Evolutionary conservation across 177 flowering plant genomes (phyloP), one percentile per base, ranked within the genome.

Genomic region (Vitis hybrid): DNA sequence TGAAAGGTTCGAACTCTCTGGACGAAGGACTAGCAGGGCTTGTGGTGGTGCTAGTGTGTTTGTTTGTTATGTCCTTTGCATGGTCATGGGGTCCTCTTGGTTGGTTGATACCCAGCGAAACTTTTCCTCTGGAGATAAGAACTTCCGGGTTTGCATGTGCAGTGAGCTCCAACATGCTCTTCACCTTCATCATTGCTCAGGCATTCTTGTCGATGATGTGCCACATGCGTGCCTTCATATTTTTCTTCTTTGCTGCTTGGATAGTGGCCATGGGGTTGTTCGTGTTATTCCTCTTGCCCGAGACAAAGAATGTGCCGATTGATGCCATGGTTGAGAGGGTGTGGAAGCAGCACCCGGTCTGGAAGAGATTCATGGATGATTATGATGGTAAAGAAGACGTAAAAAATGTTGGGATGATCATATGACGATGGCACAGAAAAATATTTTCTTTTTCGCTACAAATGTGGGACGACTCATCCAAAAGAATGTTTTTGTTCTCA

Each of bases 151-250:
- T 21, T 21, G 21, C 21, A 21, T 21, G 21, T 21, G 21, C 21
- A 21, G 21, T 21, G 21, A 21, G 21, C 21, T 21, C 79, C n/a
- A 90, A 90, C 86, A 83, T 88, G 88, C 63, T 85, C 52, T 82
- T 57, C 81, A 88, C 87, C 5, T 85, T 86, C 80, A 9, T 88
- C 52, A 81, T 90, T 0, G 91, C 91, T 0, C 94, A 90, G 50
- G 83, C 77, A 0, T 90, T 88, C 86, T 67, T 90, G 64, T 80
- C 89, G 5, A 86, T 90, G 89, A n/a, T 88, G 48, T 88, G 94
- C 59, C 66, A 64, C 15, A 74, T 85, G 88, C 62, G 46, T 6
- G 69, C 82, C 7, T 79, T 71, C 17, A 75, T 86, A 14, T 90
- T 86, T 80, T 80, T 83, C 87, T 85, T 87, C 84, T 90, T 90